Conservation (phyloP, 2,329 filamentous ascomycete genomes). For the Trichoderma semiorbis region DNA sequence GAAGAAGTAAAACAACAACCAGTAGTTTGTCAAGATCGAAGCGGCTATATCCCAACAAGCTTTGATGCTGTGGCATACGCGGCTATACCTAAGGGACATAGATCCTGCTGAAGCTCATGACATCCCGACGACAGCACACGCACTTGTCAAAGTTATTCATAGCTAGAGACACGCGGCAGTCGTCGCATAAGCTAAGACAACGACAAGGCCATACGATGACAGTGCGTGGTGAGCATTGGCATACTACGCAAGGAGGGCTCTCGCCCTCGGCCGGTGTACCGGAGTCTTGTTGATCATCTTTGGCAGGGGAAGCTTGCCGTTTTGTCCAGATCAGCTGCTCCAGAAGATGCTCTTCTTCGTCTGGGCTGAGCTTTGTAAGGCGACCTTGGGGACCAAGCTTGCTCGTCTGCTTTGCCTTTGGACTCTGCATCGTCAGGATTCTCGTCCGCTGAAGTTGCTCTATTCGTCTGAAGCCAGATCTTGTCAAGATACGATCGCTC, state of each 20-base stretch:
- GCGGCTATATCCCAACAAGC: not conserved
- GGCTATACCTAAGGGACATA: slow-evolving; percentile 66
- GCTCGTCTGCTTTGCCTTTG: slow-evolving; percentile 23
- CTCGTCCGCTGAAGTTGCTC: slow-evolving; percentile 66
- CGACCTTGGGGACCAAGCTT: slow-evolving; percentile 20
- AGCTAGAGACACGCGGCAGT: slow-evolving; percentile 86
- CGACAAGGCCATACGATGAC: slow-evolving; percentile 96
- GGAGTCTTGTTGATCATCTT: slow-evolving; percentile 8
- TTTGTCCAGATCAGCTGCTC: slow-evolving; percentile 58
- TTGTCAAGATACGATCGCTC: slow-evolving; percentile 71
- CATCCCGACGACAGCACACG: slow-evolving; percentile 86
- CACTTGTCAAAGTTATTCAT: slow-evolving; percentile 98
- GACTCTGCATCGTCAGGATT: slow-evolving; percentile 44
- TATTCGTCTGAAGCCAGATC: slow-evolving; percentile 69
- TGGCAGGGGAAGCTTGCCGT: slow-evolving; percentile 31
- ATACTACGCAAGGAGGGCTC: slow-evolving; percentile 86
- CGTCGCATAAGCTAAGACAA: slow-evolving; percentile 90
- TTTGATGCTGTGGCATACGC: not conserved
- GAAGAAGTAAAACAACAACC: not conserved
- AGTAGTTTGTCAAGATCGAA: not conserved
- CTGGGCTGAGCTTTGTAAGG: slow-evolving; percentile 45
- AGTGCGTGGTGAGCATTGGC: slow-evolving; percentile 78
- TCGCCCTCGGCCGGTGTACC: slow-evolving; percentile 61
- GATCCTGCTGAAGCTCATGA: slow-evolving; percentile 83
- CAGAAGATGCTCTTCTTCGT: slow-evolving; percentile 59